Evolutionary conservation across 75 land plant genomes (phyloP).

Genomic region (Ceratopteris richardii): DNA sequence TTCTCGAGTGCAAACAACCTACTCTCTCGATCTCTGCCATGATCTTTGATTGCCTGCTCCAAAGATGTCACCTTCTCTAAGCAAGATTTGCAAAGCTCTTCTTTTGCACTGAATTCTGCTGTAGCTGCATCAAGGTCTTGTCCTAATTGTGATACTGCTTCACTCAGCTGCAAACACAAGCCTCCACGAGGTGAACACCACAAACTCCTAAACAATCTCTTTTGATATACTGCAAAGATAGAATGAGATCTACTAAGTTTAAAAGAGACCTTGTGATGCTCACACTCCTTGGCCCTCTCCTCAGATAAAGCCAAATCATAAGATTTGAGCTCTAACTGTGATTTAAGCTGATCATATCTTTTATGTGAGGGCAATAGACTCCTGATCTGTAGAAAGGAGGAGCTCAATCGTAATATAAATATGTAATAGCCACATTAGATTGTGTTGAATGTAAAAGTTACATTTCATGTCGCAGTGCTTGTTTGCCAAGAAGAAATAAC

Average conservation of each 20-base stretch:
- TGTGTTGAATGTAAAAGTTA: no score
- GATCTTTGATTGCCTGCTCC: conserved; percentile 54
- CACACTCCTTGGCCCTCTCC: conserved; percentile 83
- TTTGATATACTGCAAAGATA: neutral
- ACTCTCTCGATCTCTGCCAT: conserved; percentile 55
- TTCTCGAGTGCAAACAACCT: conserved; percentile 58
- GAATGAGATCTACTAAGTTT: no score
- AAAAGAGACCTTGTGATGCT: conserved; percentile 99
- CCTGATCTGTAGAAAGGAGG: conserved; percentile 53
- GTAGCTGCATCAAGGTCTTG: conserved; percentile 63
- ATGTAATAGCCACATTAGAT: no score
- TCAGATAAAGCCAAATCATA: conserved; percentile 84
- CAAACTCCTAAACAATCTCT: neutral
- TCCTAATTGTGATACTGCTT: conserved; percentile 56
- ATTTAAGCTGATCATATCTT: conserved; percentile 61
- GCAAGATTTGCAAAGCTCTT: conserved; percentile 35
- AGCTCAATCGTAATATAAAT: no score
- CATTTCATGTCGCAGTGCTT: no score
- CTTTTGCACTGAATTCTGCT: conserved; percentile 37
- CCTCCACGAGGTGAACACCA: neutral
- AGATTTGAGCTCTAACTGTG: conserved; percentile 74
- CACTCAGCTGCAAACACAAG: conserved; percentile 42
- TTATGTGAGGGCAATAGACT: conserved; percentile 69
- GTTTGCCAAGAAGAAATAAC: no score
- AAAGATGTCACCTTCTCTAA: conserved; percentile 33